Evolutionary conservation across 2,329 filamentous ascomycete species (phyloP).

Genomic region (Colletotrichum eremochloae): DNA sequence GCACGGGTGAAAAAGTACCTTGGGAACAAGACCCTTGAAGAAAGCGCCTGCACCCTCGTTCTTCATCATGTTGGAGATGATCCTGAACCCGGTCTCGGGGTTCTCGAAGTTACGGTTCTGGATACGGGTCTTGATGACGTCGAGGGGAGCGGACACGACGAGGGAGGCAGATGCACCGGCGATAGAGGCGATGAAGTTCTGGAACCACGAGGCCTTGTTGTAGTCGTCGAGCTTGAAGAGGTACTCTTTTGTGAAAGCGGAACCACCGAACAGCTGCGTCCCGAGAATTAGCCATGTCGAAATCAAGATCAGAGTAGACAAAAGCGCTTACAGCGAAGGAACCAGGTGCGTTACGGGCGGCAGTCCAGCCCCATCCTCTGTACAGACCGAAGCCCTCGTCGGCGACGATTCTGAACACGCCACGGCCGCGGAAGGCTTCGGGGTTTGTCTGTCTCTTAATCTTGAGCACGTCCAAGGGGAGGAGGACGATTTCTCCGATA

Average conservation of each 20-base stretch:
- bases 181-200: constrained; percentile 98
- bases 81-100: constrained; percentile 93
- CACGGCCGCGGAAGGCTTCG: constrained; percentile 95
- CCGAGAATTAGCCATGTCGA: constrained; percentile 13
- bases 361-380: constrained; percentile 97
- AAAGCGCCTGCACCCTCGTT: constrained; percentile 89
- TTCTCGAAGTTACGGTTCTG: constrained; percentile 99
- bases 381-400: constrained; percentile 98
- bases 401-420: constrained; percentile 87
- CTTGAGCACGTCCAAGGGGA: constrained; percentile 97
- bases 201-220: constrained; percentile 92
- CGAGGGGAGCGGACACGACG: constrained; percentile 93
- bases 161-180: constrained; percentile 95
- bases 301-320: not conserved
- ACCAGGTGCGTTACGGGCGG: constrained; percentile 94
- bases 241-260: constrained; percentile 97
- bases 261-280: constrained; percentile 91
- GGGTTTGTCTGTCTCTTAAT: constrained; percentile 99
- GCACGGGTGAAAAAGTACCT: constrained; percentile 61
- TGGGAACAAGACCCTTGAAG: constrained; percentile 98
- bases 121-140: constrained; percentile 98
- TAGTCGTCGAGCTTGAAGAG: constrained; percentile 91
- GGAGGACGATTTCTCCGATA: constrained; percentile 95
- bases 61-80: constrained; percentile 92
- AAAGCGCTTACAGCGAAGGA: constrained; percentile 85